Conservation (phyloP, 352 stramenopile species). For the Phytophthora sojae region DNA sequence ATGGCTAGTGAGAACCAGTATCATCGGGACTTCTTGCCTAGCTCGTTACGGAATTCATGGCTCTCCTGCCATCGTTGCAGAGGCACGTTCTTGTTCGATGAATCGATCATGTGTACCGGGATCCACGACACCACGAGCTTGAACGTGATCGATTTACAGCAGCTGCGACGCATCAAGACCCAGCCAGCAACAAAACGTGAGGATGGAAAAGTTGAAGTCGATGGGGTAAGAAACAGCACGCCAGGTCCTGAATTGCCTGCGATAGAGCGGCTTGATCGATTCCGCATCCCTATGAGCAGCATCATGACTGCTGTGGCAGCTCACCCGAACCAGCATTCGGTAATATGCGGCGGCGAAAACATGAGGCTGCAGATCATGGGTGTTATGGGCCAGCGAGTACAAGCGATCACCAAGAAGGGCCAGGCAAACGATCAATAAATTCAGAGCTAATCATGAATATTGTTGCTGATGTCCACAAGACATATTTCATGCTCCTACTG, state of each 20-base stretch:
- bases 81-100: conserved; percentile 53
- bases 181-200: background rate
- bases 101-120: conserved; percentile 60
- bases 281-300: conserved; percentile 54
- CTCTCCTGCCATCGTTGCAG: conserved; percentile 61
- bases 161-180: conserved; percentile 27
- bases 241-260: conserved; percentile 7
- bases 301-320: conserved; percentile 55
- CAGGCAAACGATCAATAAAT: background rate
- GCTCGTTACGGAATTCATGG: conserved; percentile 55
- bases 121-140: conserved; percentile 48
- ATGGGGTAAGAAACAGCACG: background rate
- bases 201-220: background rate
- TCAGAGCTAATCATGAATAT: background rate
- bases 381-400: conserved; percentile 13
- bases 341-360: conserved; percentile 57
- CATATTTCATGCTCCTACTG: no score
- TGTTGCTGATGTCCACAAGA: background rate
- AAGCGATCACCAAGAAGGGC: background rate
- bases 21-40: conserved; percentile 25
- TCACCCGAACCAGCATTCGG: conserved; percentile 52
- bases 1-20: conserved; percentile 30
- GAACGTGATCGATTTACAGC: conserved; percentile 62
- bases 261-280: conserved; percentile 51
- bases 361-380: conserved; percentile 50